phyloP scores from a whole-genome alignment of 768 basidiomycete genomes.

The Boletellus sp. region DNA sequence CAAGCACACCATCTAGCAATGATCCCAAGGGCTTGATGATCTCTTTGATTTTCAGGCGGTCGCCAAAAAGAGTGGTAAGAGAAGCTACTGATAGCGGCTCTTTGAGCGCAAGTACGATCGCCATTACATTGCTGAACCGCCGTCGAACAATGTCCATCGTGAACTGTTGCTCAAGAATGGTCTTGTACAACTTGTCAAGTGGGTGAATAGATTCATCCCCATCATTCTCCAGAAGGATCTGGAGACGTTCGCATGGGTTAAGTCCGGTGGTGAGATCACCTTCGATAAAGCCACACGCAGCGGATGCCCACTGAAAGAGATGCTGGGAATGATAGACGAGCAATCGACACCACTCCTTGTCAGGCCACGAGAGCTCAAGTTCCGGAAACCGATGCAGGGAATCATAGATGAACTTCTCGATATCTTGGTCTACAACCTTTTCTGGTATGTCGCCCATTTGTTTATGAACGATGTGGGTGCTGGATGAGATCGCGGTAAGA shows the following conservation, averaged over 20 bases:
- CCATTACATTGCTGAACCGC: background rate
- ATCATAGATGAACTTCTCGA: background rate
- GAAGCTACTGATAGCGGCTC: background rate
- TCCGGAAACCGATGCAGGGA: background rate
- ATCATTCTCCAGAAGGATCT: background rate
- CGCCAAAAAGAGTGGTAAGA: background rate
- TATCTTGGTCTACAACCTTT: background rate
- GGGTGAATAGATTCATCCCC: background rate
- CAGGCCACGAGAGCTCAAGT: background rate
- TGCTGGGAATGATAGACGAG: constrained; percentile 14
- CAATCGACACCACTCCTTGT: constrained; percentile 6
- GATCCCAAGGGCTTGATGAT: background rate
- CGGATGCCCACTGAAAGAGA: constrained; percentile 25
- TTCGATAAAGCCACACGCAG: constrained; percentile 15
- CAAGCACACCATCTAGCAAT: background rate
- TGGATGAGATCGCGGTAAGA: constrained; percentile 10
- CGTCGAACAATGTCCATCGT: too few species aligned
- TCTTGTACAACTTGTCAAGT: background rate
- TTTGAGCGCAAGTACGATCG: background rate
- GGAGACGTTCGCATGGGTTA: background rate
- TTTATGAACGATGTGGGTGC: background rate
- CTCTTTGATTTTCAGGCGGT: background rate
- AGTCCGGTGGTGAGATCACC: background rate
- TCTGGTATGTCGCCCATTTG: constrained; percentile 11
- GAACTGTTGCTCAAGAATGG: background rate